phyloP scores from a whole-genome alignment of 176 grass and related monocot species.

The Guadua angustifolia region DNA sequence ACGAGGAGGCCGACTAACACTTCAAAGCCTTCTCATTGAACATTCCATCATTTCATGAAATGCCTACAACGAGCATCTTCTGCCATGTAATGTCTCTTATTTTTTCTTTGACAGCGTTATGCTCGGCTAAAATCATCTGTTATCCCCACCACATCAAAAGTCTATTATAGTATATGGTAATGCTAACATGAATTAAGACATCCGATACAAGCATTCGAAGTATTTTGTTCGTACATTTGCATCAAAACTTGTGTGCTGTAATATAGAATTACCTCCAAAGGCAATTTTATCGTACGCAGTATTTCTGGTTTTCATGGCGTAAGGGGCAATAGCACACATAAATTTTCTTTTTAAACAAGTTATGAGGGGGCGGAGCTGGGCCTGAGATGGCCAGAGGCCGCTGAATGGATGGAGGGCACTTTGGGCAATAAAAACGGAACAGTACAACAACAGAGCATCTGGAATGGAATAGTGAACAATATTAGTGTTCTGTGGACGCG shows the following conservation, averaged over 20 bases:
- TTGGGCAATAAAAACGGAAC: neutral
- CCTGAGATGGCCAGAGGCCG: too few species aligned
- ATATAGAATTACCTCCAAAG: too few species aligned
- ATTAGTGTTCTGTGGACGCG: conserved; percentile 33
- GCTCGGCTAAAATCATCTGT: too few species aligned
- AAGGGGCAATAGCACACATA: neutral
- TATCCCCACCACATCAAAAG: neutral
- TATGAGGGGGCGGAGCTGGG: too few species aligned
- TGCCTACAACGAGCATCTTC: too few species aligned
- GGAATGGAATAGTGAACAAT: neutral
- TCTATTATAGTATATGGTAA: neutral
- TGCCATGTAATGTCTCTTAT: too few species aligned
- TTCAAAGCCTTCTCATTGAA: too few species aligned
- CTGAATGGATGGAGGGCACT: conserved; percentile 2
- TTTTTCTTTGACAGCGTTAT: too few species aligned
- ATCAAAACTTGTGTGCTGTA: neutral
- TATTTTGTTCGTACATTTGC: too few species aligned
- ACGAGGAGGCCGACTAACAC: too few species aligned
- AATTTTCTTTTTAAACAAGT: neutral
- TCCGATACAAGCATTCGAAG: too few species aligned
- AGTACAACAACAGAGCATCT: conserved; percentile 30
- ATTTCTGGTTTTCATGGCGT: neutral
- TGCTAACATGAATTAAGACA: neutral
- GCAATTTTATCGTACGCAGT: neutral
- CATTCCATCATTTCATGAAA: too few species aligned